Evolutionary conservation across 345 rosid species (phyloP).

Genomic region (Citrus trifoliata): DNA sequence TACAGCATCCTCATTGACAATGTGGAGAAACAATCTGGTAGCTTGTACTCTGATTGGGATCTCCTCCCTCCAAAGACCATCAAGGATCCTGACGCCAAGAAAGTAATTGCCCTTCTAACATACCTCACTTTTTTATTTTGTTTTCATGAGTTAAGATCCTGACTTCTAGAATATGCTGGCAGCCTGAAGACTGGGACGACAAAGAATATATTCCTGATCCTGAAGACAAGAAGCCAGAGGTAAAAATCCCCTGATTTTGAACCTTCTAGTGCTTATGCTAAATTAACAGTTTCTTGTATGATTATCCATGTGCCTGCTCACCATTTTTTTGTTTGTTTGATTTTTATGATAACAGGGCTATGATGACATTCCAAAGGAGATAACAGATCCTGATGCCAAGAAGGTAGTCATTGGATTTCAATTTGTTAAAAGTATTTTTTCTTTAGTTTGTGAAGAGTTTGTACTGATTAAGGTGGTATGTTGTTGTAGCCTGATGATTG

Average conservation of each 20-base stretch:
- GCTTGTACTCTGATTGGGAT: slow-evolving; percentile 91
- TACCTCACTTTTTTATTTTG: not conserved
- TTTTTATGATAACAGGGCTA: slow-evolving; percentile 47
- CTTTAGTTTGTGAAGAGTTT: not conserved
- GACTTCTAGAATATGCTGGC: slow-evolving; percentile 14
- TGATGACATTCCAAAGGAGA: slow-evolving; percentile 95
- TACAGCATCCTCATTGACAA: slow-evolving; percentile 90
- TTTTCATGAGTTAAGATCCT: not conserved
- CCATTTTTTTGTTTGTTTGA: not conserved
- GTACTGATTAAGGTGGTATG: slow-evolving; percentile 11
- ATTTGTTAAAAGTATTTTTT: not conserved
- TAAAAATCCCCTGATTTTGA: slow-evolving; percentile 14
- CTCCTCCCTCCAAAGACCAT: slow-evolving; percentile 87
- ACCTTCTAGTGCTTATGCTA: not conserved
- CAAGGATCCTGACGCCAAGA: slow-evolving; percentile 92
- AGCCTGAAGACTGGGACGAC: slow-evolving; percentile 99
- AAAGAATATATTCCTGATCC: slow-evolving; percentile 88
- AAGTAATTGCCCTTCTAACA: slow-evolving; percentile 32
- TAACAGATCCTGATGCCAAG: slow-evolving; percentile 77
- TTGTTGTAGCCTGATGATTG: slow-evolving; percentile 87
- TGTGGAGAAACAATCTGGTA: slow-evolving; percentile 90
- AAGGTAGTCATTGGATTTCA: slow-evolving; percentile 48
- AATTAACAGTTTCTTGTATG: not conserved
- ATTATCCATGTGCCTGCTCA: not conserved
- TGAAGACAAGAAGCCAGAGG: slow-evolving; percentile 95